Base-by-base conservation (phyloP, 2,329 filamentous ascomycete genomes). In the Fusarium multiceps region DNA sequence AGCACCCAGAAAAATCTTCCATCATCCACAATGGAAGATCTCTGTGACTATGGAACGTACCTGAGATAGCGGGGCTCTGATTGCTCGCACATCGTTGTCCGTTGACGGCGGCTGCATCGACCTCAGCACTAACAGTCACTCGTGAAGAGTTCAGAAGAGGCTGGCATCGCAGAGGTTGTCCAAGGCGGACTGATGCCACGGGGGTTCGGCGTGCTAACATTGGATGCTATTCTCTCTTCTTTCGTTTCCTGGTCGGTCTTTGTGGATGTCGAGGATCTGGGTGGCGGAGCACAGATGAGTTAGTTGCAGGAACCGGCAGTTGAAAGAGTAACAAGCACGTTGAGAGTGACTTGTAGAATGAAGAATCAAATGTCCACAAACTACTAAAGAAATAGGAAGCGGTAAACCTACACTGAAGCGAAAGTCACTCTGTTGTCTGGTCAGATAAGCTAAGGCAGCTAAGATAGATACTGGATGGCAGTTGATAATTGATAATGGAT, bases 171-270 rank as follows among this genome's bases (percentile, higher is more conserved):
- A 66, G 68, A 30, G 66, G 46, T 56, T 62, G 63, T 45, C 64
- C 64, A 60, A 74, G 58, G 51, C 59, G 55, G 53, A 59, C 49
- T 48, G 63, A 62, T 50, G 72, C 69, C 55, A 69, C 66, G 42
- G 64, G 64, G 67, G 56, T 66, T 63, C 66, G 68, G 60, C 65
- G 67, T 48, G 58, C 60, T 58, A 74, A 68, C 72, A 74, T 62
- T 54, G 41, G 30, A 46, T 72, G 30, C 20, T 46, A 16, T 59
- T 32, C 16, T 16, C 13, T 41, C 18, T 27, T 61, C 37, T 53
- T 23, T 47, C 37, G 42, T 55, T 41, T 53, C 46, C 46, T 40
- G 46, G 42, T 46, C 20, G 55, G 55, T 58, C 49, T 20, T 51
- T 51, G 55, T 50, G 59, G 68, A 69, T 48, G 53, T 37, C 48